phyloP scores from a whole-genome alignment of 768 basidiomycete genomes.

The Sistotremastrum niveocremeum region DNA sequence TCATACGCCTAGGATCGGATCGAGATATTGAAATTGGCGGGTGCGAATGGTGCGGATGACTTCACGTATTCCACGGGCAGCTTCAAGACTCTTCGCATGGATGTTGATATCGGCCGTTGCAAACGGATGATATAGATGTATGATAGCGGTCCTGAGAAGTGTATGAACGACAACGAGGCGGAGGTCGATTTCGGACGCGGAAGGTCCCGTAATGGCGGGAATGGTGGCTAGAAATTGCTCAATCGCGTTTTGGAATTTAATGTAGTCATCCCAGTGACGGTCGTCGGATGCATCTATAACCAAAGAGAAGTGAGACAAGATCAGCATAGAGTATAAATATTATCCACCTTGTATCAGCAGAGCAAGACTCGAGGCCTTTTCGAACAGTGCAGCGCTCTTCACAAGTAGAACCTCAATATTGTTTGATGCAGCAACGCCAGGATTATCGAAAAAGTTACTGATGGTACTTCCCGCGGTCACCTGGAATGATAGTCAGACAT shows the following conservation, averaged over 20 bases:
- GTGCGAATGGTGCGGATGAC: slow-evolving; percentile 52
- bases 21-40: slow-evolving; percentile 55
- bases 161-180: slow-evolving; percentile 48
- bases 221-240: slow-evolving; percentile 49
- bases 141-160: slow-evolving; percentile 49
- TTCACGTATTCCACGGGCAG: slow-evolving; percentile 45
- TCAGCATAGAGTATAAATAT: not conserved
- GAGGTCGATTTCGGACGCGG: slow-evolving; percentile 44
- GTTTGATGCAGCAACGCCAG: not conserved
- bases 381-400: slow-evolving; percentile 66
- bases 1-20: slow-evolving; percentile 65
- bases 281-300: slow-evolving; percentile 5
- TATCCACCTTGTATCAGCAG: slow-evolving; percentile 3
- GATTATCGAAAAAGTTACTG: not conserved
- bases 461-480: not conserved
- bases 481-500: no score
- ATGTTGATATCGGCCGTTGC: slow-evolving; percentile 43
- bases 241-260: slow-evolving; percentile 49
- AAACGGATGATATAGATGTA: slow-evolving; percentile 52
- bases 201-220: slow-evolving; percentile 45
- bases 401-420: slow-evolving; percentile 36
- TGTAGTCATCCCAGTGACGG: slow-evolving; percentile 46
- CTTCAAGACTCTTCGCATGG: slow-evolving; percentile 53
- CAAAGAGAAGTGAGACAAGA: slow-evolving; percentile 4
- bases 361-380: slow-evolving; percentile 39